Percentiles rank a stretch among this genome's conserved stretches.
These are phyloP conservation scores for Sphagnum magellanicum DNA, from an alignment of 228 moss, liverwort and hornwort genomes.

Conservation along the genomic window DNA sequence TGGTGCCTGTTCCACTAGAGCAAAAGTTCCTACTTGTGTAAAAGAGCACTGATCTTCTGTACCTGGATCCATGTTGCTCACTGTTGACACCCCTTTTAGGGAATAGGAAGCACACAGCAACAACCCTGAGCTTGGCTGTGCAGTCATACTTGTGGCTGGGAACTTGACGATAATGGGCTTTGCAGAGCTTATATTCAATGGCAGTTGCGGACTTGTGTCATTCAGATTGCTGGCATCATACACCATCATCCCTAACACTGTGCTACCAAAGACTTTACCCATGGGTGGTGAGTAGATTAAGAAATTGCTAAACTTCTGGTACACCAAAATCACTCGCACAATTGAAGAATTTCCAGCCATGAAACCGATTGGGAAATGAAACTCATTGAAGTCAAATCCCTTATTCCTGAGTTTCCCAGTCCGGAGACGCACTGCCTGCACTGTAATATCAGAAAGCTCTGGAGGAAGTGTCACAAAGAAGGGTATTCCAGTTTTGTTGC, in stretches of 20 bases:
- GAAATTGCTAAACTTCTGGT: constrained; percentile 53
- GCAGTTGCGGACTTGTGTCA: constrained; percentile 25
- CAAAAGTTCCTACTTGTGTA: constrained; percentile 48
- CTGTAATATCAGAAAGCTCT: constrained; percentile 35
- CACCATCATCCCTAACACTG: constrained; percentile 55
- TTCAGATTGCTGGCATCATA: constrained; percentile 37
- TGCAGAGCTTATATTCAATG: constrained; percentile 16
- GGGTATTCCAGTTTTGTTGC: constrained; percentile 19
- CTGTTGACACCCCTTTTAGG: constrained; percentile 26
- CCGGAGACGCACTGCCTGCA: constrained; percentile 63
- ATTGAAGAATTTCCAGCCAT: constrained; percentile 21
- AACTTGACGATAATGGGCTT: constrained; percentile 37
- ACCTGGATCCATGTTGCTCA: constrained; percentile 15
- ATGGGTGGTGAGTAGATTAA: constrained; percentile 23
- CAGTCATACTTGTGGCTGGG: constrained; percentile 24
- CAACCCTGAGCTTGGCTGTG: neutral
- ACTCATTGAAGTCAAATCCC: constrained; percentile 36
- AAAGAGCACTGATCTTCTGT: constrained; percentile 23
- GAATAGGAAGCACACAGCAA: constrained; percentile 40
- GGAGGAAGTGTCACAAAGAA: constrained; percentile 22
- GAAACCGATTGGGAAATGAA: constrained; percentile 38
- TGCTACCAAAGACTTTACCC: constrained; percentile 35
- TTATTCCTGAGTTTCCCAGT: constrained; percentile 53
- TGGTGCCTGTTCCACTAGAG: constrained; percentile 23
- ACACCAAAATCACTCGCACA: constrained; percentile 64